A percentile compares a stretch with the other conserved stretches of the same genome.
Evolutionary conservation across 768 basidiomycete genomes (phyloP).

Genomic region (Wakefieldia striispora): DNA sequence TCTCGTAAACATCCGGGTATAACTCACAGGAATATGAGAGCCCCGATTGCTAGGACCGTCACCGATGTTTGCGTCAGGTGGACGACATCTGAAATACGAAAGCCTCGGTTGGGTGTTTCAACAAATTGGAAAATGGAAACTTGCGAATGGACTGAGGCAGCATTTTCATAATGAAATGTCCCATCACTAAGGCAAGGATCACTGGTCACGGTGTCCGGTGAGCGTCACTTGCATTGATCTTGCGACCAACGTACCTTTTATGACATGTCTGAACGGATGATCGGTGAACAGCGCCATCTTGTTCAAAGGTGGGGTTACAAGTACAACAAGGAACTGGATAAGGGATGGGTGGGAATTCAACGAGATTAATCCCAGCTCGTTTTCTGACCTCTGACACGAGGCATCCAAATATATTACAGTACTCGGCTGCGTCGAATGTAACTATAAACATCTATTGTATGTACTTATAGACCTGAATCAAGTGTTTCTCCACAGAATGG

Average conservation of each 20-base stretch:
- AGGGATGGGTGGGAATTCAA: constrained; percentile 28
- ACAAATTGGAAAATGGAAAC: constrained; percentile 12
- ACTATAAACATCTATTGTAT: constrained; percentile 10
- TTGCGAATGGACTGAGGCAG: constrained; percentile 37
- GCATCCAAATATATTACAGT: constrained; percentile 15
- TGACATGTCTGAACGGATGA: constrained; percentile 33
- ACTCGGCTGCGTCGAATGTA: constrained; percentile 13
- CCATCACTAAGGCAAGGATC: constrained; percentile 46
- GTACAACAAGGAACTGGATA: constrained; percentile 16
- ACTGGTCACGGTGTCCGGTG: constrained; percentile 32
- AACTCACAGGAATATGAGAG: constrained; percentile 63
- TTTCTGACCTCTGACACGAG: constrained; percentile 29
- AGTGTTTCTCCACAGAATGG: background rate
- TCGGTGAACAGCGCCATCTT: constrained; percentile 32
- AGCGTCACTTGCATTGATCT: background rate
- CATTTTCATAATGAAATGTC: constrained; percentile 51
- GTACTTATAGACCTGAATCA: constrained; percentile 5
- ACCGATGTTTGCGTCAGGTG: constrained; percentile 74
- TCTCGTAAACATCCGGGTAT: background rate
- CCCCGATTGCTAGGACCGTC: constrained; percentile 63
- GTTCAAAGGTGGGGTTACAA: constrained; percentile 13
- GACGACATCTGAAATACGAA: constrained; percentile 47
- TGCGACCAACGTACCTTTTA: constrained; percentile 26
- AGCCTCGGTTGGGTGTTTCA: constrained; percentile 10
- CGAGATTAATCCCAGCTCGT: constrained; percentile 11